phyloP scores from a whole-genome alignment of 352 stramenopile species.

The Globisporangium spiculum region DNA sequence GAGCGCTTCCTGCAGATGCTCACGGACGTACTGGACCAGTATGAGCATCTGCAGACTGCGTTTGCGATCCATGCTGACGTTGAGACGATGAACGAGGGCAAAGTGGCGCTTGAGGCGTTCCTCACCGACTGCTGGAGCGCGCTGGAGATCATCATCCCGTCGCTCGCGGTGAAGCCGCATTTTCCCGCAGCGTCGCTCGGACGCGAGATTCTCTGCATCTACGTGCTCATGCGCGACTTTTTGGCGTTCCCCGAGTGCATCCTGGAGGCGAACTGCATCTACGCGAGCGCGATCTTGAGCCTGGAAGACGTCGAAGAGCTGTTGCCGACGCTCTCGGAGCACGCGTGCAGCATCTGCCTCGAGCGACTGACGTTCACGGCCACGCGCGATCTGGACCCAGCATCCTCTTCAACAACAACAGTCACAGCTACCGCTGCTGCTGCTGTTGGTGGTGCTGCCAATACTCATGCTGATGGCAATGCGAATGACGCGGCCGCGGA shows the following conservation, averaged over 20 bases:
- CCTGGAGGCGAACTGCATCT: slow-evolving; percentile 46
- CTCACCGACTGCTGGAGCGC: slow-evolving; percentile 43
- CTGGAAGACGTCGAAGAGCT: slow-evolving; percentile 49
- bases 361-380: slow-evolving; percentile 28
- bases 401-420: background rate
- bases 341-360: slow-evolving; percentile 60
- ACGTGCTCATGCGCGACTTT: slow-evolving; percentile 53
- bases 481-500: slow-evolving; percentile 7
- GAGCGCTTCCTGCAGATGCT: slow-evolving; percentile 41
- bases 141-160: slow-evolving; percentile 43
- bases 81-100: slow-evolving; percentile 33
- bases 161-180: slow-evolving; percentile 42
- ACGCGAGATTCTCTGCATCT: slow-evolving; percentile 40
- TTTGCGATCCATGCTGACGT: slow-evolving; percentile 43
- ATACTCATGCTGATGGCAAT: background rate
- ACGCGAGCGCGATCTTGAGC: slow-evolving; percentile 57
- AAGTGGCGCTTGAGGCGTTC: slow-evolving; percentile 41
- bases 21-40: slow-evolving; percentile 32
- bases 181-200: slow-evolving; percentile 26
- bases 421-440: background rate
- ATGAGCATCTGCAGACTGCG: slow-evolving; percentile 33
- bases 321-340: slow-evolving; percentile 27
- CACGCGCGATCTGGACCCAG: slow-evolving; percentile 20
- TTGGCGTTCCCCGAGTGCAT: slow-evolving; percentile 46
- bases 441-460: background rate